phyloP scores from a whole-genome alignment of 306 rosid genomes.

The Acacia acuminata region DNA sequence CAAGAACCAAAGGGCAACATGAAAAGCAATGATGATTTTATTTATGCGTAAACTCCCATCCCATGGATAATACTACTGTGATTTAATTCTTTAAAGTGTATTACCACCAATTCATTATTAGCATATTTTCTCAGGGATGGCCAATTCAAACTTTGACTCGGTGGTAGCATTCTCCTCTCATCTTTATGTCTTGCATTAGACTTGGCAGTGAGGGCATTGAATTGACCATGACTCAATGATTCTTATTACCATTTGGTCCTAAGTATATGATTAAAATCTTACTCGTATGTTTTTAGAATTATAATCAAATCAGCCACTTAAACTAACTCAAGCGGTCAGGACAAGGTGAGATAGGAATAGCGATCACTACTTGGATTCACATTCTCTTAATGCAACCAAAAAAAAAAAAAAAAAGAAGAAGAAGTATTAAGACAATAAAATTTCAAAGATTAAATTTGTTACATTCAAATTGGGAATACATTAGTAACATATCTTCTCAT shows the following conservation, averaged over 20 bases:
- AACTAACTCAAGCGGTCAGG: background rate
- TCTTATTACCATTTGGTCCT: background rate
- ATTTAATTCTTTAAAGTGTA: background rate
- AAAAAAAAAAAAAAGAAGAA: background rate
- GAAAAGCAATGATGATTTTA: background rate
- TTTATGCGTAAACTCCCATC: background rate
- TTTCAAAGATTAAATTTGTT: background rate
- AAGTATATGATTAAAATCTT: background rate
- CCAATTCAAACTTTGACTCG: background rate
- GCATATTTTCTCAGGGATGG: background rate
- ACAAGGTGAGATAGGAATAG: background rate
- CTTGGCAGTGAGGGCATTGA: background rate
- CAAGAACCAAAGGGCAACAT: conserved; percentile 27
- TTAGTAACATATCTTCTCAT: background rate
- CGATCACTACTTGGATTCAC: background rate
- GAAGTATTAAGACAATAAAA: background rate
- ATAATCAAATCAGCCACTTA: background rate
- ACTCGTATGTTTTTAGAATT: background rate
- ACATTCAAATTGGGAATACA: background rate
- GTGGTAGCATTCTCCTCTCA: background rate
- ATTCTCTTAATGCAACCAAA: background rate
- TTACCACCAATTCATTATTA: background rate
- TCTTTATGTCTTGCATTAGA: background rate
- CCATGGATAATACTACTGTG: background rate
- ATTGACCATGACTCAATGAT: background rate